A percentile compares a stretch with the other conserved stretches of the same genome.
Evolutionary conservation across 805 yeast species (phyloP).

Genomic region (Saturnispora galanensis): DNA sequence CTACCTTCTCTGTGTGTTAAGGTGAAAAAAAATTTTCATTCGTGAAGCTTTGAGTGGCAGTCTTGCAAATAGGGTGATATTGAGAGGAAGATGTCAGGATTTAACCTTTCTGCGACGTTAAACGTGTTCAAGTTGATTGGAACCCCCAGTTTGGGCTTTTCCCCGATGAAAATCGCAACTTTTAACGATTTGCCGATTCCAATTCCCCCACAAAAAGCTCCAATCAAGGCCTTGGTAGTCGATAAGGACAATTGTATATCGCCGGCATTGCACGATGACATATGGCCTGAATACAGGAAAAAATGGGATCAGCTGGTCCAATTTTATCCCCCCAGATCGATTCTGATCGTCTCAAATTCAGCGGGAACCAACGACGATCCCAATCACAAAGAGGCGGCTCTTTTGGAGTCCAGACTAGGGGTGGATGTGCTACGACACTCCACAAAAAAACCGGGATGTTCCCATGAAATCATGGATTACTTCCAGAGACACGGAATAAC

Average conservation of each 20-base stretch:
- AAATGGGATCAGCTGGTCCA: conserved; percentile 47
- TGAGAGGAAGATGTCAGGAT: conserved; percentile 12
- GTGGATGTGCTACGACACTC: conserved; percentile 61
- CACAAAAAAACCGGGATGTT: conserved; percentile 78
- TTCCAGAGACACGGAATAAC: conserved; percentile 41
- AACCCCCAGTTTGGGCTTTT: conserved; percentile 62
- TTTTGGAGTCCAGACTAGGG: conserved; percentile 55
- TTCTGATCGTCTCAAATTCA: conserved; percentile 80
- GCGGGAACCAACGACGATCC: conserved; percentile 83
- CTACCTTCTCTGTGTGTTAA: neutral
- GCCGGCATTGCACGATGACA: conserved; percentile 63
- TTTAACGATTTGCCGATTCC: conserved; percentile 25
- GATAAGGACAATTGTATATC: conserved; percentile 97
- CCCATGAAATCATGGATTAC: conserved; percentile 52
- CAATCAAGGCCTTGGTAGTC: conserved; percentile 67
- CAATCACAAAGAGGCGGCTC: conserved; percentile 46
- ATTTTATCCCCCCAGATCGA: conserved; percentile 50
- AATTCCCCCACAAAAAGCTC: conserved; percentile 10
- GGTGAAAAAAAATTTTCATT: neutral
- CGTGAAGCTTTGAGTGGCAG: no score
- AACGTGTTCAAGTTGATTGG: conserved; percentile 50
- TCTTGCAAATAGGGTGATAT: neutral
- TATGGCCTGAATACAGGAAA: conserved; percentile 62
- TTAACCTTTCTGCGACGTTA: conserved; percentile 66
- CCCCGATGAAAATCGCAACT: conserved; percentile 54